These are phyloP conservation scores for Solanum dulcamara DNA, from an alignment of 257 asterid species.

Conservation along the genomic window DNA sequence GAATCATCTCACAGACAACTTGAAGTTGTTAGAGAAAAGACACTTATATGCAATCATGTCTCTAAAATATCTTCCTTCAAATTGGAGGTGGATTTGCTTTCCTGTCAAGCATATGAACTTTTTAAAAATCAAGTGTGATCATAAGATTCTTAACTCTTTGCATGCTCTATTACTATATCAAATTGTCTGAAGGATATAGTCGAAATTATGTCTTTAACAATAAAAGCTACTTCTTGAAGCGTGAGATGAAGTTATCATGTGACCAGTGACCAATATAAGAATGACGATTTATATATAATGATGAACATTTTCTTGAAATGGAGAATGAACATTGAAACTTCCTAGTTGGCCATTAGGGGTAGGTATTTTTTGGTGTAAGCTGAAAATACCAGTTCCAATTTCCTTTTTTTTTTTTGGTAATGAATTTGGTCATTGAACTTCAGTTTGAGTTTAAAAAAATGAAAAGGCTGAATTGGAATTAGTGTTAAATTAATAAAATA, in stretches of 20 bases:
- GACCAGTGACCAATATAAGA: background rate
- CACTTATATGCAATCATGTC: background rate
- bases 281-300: background rate
- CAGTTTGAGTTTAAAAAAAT: background rate
- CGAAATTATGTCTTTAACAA: background rate
- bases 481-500: background rate
- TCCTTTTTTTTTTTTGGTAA: too few relatives aligned
- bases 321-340: background rate
- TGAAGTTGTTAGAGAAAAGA: background rate
- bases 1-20: background rate
- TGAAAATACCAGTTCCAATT: background rate
- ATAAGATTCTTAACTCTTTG: background rate
- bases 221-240: background rate
- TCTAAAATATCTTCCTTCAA: background rate
- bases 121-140: background rate
- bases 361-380: background rate
- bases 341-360: background rate
- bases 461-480: background rate
- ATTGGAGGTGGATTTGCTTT: background rate
- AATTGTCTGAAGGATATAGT: background rate
- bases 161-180: background rate
- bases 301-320: too few relatives aligned
- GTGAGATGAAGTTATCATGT: background rate
- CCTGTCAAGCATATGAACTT: background rate
- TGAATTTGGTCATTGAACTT: background rate